Evolutionary conservation across 2,329 filamentous ascomycete species (phyloP), one percentile per base, ranked within the genome.

Genomic region (Verticillium albo-atrum): DNA sequence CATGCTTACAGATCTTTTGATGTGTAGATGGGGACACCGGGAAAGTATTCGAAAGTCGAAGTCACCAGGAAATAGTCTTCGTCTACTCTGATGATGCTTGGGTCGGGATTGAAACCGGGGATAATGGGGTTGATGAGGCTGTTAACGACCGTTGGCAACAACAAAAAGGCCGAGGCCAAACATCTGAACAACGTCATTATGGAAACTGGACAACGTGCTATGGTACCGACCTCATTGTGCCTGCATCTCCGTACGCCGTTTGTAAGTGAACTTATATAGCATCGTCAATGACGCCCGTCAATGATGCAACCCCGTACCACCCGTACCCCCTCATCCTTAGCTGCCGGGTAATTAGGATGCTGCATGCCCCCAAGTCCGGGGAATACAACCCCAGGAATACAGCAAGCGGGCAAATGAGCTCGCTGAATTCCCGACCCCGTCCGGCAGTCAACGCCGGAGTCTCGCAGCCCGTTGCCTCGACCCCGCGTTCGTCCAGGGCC

Each of bases 61-160:
- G 62, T 63, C 15, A 59, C 60, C 14, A 63, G 20, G 17, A 63
- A 63, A 34, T 60, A 63, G 34, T 63, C 62, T 15, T 42, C 52
- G 2, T 34, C 60, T 3, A 63, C 60, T 28, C 62, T 58, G 25
- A 62, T 59, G 30, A 63, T 62, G 1, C 54, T 57, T 5, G 62
- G 62, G 32, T 63, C 62, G 4, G 62, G 62, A 32, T 63, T 63
- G 55, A 63, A 63, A 2, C 62, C 62, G 1, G 62, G 62, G 12
- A 63, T 61, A 17, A 63, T 63, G 4, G 62, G 62, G 15, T 63
- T 63, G 12, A 61, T 27, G 10, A 63, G 51, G 14, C 54, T 54
- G 26, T 10, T 26, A 27, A 57, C 55, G 27, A 27, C 7, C 6
- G 26, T 50, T 25, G 42, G 42, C 42, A 50, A 12, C 9, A 50